Conservation (phyloP, 371 early-diverging fungal species). For the Mortierella sp. region DNA sequence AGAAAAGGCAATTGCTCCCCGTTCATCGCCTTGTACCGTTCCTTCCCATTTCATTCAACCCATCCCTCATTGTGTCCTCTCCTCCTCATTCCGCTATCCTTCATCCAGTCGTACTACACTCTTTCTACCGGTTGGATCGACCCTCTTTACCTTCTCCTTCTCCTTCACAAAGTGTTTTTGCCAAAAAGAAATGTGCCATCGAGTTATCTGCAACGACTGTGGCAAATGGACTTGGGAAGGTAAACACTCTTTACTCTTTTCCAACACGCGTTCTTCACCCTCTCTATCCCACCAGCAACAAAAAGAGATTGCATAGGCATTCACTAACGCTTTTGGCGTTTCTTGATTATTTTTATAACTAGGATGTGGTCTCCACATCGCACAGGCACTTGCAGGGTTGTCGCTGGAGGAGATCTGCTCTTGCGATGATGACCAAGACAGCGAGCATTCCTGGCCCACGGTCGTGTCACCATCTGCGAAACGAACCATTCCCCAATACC, state of each 20-base stretch:
- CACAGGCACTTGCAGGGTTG: slow-evolving; percentile 36
- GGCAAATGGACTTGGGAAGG: slow-evolving; percentile 52
- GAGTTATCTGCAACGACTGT: slow-evolving; percentile 40
- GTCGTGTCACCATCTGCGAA: background rate
- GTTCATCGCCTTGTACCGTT: too few relatives aligned
- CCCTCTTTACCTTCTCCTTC: too few relatives aligned
- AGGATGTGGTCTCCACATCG: slow-evolving; percentile 49
- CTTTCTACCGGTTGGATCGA: too few relatives aligned
- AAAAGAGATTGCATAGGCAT: too few relatives aligned
- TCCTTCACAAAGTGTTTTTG: too few relatives aligned
- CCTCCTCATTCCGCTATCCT: too few relatives aligned
- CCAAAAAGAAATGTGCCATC: slow-evolving; percentile 36
- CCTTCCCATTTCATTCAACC: too few relatives aligned
- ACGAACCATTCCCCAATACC: slow-evolving; percentile 14
- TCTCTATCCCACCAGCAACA: too few relatives aligned
- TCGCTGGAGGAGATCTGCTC: slow-evolving; percentile 39
- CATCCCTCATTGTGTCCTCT: too few relatives aligned
- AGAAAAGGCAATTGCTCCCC: too few relatives aligned
- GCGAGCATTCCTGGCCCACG: slow-evolving; percentile 31
- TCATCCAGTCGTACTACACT: too few relatives aligned
- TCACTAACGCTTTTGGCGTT: background rate
- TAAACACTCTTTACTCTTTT: background rate
- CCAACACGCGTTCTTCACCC: background rate
- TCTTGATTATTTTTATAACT: background rate
- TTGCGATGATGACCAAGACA: slow-evolving; percentile 39